Evolutionary conservation across 345 rosid genomes (phyloP).

Genomic region (Acer saccharum): DNA sequence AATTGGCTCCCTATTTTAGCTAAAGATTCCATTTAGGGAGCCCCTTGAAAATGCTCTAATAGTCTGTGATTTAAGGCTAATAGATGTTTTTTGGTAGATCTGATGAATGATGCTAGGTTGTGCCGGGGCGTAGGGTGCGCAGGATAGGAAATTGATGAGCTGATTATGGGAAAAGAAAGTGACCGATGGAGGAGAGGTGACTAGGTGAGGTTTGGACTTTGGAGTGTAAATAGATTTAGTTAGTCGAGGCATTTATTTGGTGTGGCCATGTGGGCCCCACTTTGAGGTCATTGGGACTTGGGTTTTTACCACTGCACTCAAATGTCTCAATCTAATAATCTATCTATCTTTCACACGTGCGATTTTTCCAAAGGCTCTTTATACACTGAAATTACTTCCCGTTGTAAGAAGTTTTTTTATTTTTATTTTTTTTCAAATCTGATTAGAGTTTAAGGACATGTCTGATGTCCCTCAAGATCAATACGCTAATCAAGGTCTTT

Average conservation of each 20-base stretch:
- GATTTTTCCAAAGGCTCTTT: neutral
- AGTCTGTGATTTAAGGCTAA: no score
- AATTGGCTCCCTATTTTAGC: no score
- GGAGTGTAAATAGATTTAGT: neutral
- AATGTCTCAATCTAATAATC: no score
- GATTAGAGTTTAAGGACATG: no score
- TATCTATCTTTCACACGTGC: conserved; percentile 2
- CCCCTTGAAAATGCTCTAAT: no score
- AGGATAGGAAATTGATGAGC: neutral
- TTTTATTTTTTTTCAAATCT: no score
- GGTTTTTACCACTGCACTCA: neutral
- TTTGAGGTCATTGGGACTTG: neutral
- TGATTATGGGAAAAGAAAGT: neutral
- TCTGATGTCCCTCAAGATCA: no score
- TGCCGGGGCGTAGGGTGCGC: neutral
- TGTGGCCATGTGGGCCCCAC: conserved; percentile 9
- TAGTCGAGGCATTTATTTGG: conserved; percentile 8
- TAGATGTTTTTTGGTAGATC: neutral
- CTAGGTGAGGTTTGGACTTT: neutral
- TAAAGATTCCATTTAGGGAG: no score
- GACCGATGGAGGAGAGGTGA: conserved; percentile 6
- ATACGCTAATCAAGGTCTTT: no score
- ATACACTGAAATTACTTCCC: no score
- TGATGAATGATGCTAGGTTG: neutral
- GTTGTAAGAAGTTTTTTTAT: no score